phyloP scores from a whole-genome alignment of 2,329 filamentous ascomycete species.

The Claviceps purpurea region DNA sequence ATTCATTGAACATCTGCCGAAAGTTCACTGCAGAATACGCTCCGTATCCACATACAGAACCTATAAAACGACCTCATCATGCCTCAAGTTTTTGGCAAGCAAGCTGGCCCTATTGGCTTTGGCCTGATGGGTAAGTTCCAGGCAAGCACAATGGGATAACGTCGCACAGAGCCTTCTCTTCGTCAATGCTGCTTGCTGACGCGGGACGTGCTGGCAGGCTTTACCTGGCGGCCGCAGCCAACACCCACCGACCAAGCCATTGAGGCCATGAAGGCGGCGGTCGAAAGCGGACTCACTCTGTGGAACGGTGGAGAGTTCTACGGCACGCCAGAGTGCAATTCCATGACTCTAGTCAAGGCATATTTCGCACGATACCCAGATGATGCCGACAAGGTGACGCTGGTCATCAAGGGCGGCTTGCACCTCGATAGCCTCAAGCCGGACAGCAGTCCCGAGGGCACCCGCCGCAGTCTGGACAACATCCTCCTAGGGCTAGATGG shows the following conservation, averaged over 20 bases:
- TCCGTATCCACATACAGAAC: no score
- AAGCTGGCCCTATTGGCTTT: slow-evolving; percentile 37
- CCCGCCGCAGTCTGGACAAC: slow-evolving; percentile 45
- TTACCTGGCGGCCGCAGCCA: slow-evolving; percentile 28
- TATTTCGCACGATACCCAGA: slow-evolving; percentile 54
- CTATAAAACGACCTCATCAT: not conserved
- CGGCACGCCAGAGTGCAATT: slow-evolving; percentile 43
- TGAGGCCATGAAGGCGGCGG: slow-evolving; percentile 39
- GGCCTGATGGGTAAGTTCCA: slow-evolving; percentile 38
- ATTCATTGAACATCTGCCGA: no score
- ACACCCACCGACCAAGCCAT: slow-evolving; percentile 33
- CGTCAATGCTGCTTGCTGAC: not conserved
- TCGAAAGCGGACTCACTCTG: slow-evolving; percentile 30
- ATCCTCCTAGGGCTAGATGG: slow-evolving; percentile 36
- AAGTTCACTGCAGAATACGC: no score
- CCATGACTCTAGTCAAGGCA: slow-evolving; percentile 42
- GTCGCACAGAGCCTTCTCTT: no score
- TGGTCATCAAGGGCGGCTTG: slow-evolving; percentile 48
- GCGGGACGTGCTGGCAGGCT: slow-evolving; percentile 16
- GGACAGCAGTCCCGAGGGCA: slow-evolving; percentile 38
- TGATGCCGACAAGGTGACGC: slow-evolving; percentile 46
- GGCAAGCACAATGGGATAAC: no score
- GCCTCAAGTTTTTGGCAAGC: slow-evolving; percentile 20
- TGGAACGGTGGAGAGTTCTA: slow-evolving; percentile 58
- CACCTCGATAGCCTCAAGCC: slow-evolving; percentile 19